These are phyloP conservation scores for Aspergillus arachidicola DNA, from an alignment of 2,329 filamentous ascomycete species.

Conservation along the genomic window DNA sequence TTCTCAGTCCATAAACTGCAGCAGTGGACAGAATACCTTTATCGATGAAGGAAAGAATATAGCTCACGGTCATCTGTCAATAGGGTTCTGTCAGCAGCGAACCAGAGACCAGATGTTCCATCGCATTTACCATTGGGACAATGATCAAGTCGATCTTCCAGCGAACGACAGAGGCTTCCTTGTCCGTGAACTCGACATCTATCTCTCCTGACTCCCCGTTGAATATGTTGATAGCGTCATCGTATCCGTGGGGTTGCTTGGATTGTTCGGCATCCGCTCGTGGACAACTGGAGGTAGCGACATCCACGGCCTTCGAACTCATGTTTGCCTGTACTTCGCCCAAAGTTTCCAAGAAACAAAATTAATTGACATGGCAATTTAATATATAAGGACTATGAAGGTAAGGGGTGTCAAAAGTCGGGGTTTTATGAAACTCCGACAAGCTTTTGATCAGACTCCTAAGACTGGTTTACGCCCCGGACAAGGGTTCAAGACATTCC, in stretches of 20 bases:
- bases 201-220: not conserved
- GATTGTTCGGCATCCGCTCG: not conserved
- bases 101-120: not conserved
- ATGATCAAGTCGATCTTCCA: conserved; percentile 1
- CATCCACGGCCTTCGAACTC: not conserved
- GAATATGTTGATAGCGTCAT: not conserved
- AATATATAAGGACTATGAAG: not conserved
- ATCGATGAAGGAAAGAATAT: not conserved
- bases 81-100: not conserved
- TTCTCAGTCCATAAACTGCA: not conserved
- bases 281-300: not conserved
- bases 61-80: not conserved
- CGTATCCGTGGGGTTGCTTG: not conserved
- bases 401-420: not conserved
- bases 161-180: not conserved
- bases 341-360: not conserved
- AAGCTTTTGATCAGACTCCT: not conserved
- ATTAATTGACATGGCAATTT: not conserved
- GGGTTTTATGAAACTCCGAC: not conserved
- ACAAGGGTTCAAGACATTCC: too few species aligned
- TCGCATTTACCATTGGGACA: not conserved
- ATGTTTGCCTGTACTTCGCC: not conserved
- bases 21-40: not conserved
- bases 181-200: not conserved
- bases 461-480: not conserved